These are phyloP conservation scores for Trametes polyzona DNA, from an alignment of 1,284 basidiomycete species.

Conservation along the genomic window DNA sequence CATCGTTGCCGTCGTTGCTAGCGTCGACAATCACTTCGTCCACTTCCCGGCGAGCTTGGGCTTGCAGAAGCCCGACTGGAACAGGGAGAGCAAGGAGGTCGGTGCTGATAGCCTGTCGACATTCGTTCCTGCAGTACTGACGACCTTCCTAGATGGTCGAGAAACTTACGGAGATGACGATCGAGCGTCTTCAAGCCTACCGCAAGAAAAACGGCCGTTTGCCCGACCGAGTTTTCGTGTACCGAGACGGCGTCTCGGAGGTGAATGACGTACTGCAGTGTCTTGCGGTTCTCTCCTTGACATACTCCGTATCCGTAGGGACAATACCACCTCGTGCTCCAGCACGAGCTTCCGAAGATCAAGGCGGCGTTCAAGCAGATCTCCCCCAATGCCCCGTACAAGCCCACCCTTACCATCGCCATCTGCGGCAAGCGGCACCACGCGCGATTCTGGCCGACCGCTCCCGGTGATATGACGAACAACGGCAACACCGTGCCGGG, in stretches of 20 bases:
- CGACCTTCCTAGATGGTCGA: slow-evolving; percentile 62
- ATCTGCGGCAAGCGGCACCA: slow-evolving; percentile 84
- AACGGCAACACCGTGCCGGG: slow-evolving; percentile 78
- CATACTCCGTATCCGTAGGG: slow-evolving; percentile 49
- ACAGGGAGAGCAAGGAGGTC: slow-evolving; percentile 58
- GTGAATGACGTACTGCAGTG: slow-evolving; percentile 46
- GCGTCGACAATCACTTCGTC: slow-evolving; percentile 63
- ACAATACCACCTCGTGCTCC: slow-evolving; percentile 64
- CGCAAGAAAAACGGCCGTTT: slow-evolving; percentile 50
- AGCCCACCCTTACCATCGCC: slow-evolving; percentile 68
- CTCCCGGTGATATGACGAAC: slow-evolving; percentile 48
- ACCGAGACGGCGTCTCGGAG: slow-evolving; percentile 78
- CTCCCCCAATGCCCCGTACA: slow-evolving; percentile 50
- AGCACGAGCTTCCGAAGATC: slow-evolving; percentile 61
- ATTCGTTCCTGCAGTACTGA: neutral
- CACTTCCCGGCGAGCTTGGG: slow-evolving; percentile 72
- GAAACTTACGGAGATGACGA: slow-evolving; percentile 65
- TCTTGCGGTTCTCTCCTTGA: neutral
- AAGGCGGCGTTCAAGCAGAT: slow-evolving; percentile 60
- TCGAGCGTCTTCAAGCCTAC: slow-evolving; percentile 67
- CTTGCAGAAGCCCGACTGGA: slow-evolving; percentile 58
- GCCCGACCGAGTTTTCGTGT: slow-evolving; percentile 70
- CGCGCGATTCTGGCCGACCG: slow-evolving; percentile 65
- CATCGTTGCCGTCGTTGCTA: slow-evolving; percentile 78
- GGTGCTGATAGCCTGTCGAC: too few species aligned